Base-by-base conservation (phyloP, 352 stramenopile species). In the Globisporangium barbulae region DNA sequence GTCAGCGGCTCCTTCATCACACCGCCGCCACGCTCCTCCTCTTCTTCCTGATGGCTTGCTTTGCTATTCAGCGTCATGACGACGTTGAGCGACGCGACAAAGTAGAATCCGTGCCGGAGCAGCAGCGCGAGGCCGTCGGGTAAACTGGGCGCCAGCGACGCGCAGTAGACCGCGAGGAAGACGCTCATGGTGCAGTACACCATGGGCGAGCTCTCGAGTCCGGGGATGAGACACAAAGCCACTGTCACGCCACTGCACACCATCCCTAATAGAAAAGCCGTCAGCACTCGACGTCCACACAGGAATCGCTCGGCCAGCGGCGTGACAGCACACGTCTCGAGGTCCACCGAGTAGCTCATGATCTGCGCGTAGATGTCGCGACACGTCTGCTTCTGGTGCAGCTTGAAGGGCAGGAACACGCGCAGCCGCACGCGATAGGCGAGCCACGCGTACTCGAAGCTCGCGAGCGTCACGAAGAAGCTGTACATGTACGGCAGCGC, bases 321-420 rank as follows among this genome's bases (percentile, higher is more conserved):
- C 45, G 81, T 88, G 62, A 87, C 56, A 1, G 78, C 81, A 15
- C 75, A 78, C 13, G 81, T 87, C 37, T 79, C 63, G 15, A 85
- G 62, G 19, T 90, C 75, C 30, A 87, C 78, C 22, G 76, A 81
- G 61, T 88, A 90, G 28, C 68, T 74, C 64, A 90, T 90, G 63
- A 90, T 90, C 71, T 87, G 81, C 33, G 63, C 65, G 65, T 90
- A 90, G 55, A 90, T 75, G 28, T 90, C 81, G 12, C 77, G 69
- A 21, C 75, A 87, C 30, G 81, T 90, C 64, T 87, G 78, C 41
- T 88, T 90, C 62, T 88, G 73, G 57, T 88, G 70, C 54, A 90
- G 66, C 68, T 88, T 85, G 63, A 90, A 84, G 0, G 81, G 81
- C 64, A 90, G 68, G 35, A 79, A 88, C 22, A 88, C 61, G 19